phyloP scores from a whole-genome alignment of 257 asterid genomes.

The Solanum bulbocastanum region DNA sequence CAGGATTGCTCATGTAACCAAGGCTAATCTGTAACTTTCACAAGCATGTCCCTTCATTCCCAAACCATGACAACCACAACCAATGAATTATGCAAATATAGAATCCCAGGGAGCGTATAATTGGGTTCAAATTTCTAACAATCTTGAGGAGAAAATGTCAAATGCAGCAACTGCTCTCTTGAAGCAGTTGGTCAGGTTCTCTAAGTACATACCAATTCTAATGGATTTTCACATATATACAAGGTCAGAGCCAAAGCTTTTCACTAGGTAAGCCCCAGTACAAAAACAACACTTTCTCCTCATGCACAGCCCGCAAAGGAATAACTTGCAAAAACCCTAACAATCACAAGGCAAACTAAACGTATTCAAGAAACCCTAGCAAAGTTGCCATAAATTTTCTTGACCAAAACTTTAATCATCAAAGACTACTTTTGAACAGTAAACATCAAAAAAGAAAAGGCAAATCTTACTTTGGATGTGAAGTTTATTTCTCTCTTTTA shows the following conservation, averaged over 20 bases:
- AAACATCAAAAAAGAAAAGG: not conserved
- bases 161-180: not conserved
- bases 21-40: not conserved
- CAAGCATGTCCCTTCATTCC: not conserved
- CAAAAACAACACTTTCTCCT: not conserved
- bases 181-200: not conserved
- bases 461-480: slow-evolving; percentile 58
- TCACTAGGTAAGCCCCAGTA: not conserved
- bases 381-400: slow-evolving; percentile 11
- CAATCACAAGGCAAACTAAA: not conserved
- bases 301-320: not conserved
- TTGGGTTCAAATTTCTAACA: not conserved
- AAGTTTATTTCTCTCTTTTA: not conserved
- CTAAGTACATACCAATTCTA: not conserved
- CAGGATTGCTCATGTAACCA: not conserved
- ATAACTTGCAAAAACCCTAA: not conserved
- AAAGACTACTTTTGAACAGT: not conserved
- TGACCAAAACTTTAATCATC: not conserved
- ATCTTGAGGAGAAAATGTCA: not conserved
- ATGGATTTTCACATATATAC: not conserved
- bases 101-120: not conserved
- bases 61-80: not conserved
- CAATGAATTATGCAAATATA: not conserved
- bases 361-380: slow-evolving; percentile 17
- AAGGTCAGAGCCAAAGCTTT: not conserved